phyloP scores from a whole-genome alignment of 345 rosid genomes.

The Citrus sp. region DNA sequence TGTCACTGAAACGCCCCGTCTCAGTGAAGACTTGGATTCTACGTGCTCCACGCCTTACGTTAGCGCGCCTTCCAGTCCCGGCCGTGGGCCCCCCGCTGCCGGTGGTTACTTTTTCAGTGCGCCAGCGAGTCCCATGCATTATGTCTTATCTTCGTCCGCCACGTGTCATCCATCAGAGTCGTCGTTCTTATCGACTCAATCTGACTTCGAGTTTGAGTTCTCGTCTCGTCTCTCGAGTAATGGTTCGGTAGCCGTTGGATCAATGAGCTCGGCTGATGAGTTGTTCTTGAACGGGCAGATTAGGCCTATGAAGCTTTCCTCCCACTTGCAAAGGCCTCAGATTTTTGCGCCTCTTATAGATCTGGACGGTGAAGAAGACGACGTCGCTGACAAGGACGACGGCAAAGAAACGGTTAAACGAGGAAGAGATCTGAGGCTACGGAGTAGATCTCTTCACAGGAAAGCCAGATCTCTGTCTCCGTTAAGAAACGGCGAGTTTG shows the following conservation, averaged over 20 bases:
- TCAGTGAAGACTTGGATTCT: constrained; percentile 36
- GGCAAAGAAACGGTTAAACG: constrained; percentile 9
- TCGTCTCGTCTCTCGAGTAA: constrained; percentile 28
- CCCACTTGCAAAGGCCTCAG: constrained; percentile 31
- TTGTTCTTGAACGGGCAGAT: constrained; percentile 48
- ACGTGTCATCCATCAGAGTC: constrained; percentile 6
- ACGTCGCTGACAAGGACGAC: not conserved
- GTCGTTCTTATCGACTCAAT: constrained; percentile 13
- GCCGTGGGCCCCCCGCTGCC: constrained; percentile 19
- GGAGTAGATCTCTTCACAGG: constrained; percentile 22
- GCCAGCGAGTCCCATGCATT: constrained; percentile 30
- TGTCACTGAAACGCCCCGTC: constrained; percentile 15
- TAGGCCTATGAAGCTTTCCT: constrained; percentile 38
- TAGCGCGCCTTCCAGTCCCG: constrained; percentile 54
- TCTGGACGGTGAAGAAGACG: constrained; percentile 14
- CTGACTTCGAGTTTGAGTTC: constrained; percentile 25
- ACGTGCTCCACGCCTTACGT: constrained; percentile 48
- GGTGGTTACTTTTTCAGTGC: constrained; percentile 29
- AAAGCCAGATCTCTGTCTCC: constrained; percentile 43
- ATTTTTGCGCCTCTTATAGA: constrained; percentile 21
- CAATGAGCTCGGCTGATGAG: constrained; percentile 46
- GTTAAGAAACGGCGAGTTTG: constrained; percentile 22
- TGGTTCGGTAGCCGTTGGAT: constrained; percentile 20
- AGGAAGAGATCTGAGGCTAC: constrained; percentile 30
- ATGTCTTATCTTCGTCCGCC: constrained; percentile 19